Evolutionary conservation across 805 yeast species (phyloP).

Genomic region (Clavispora santaluciae): DNA sequence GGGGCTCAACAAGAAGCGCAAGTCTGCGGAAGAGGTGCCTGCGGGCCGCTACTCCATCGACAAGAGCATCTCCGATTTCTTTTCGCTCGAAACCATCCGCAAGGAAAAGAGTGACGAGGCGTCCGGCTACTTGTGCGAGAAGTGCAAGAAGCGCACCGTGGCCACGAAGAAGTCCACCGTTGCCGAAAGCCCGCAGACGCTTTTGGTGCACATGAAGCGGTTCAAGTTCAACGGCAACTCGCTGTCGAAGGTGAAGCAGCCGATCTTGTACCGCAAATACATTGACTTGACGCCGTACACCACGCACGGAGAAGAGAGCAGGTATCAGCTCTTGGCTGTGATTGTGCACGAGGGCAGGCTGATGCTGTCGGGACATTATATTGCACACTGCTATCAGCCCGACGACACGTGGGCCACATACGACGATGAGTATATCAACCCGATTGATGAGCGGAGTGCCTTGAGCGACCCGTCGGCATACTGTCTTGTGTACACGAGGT

Average conservation of each 20-base stretch:
- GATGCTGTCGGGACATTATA: constrained; percentile 87
- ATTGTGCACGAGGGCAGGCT: constrained; percentile 95
- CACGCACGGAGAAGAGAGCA: constrained; percentile 21
- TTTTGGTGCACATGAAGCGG: constrained; percentile 82
- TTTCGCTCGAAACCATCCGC: constrained; percentile 73
- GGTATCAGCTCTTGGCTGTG: constrained; percentile 72
- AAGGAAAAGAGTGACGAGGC: constrained; percentile 58
- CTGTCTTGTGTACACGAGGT: constrained; percentile 76
- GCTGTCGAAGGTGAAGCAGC: constrained; percentile 82
- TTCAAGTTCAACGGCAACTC: constrained; percentile 81
- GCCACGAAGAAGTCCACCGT: constrained; percentile 76
- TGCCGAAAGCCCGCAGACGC: constrained; percentile 80
- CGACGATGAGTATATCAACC: constrained; percentile 86
- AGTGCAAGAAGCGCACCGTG: constrained; percentile 69
- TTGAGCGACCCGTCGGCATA: constrained; percentile 85
- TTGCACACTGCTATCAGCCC: constrained; percentile 87
- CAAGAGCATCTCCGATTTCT: constrained; percentile 73
- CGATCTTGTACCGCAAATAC: constrained; percentile 73
- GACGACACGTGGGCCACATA: constrained; percentile 90
- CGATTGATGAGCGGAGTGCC: constrained; percentile 66
- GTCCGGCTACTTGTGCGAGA: constrained; percentile 82
- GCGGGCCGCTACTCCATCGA: constrained; percentile 55
- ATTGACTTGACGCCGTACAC: constrained; percentile 65
- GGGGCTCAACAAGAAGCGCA: constrained; percentile 48
- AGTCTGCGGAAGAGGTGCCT: neutral